These are phyloP conservation scores for Ogataea paraovalis DNA, from an alignment of 805 yeast species.

Conservation along the genomic window DNA sequence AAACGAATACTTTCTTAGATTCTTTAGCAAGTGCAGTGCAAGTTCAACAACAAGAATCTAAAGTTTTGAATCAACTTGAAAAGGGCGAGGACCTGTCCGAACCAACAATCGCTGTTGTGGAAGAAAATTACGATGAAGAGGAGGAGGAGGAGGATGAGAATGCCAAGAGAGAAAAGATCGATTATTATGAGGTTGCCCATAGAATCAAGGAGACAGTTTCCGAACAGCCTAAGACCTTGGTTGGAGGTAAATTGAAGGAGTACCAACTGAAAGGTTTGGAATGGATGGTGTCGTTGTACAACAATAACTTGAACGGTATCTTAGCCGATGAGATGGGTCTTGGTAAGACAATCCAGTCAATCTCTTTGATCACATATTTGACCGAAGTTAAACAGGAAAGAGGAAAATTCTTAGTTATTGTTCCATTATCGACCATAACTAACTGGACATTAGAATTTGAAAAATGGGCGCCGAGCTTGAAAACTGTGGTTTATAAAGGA, in stretches of 20 bases:
- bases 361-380: slow-evolving; percentile 68
- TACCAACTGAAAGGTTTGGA: slow-evolving; percentile 65
- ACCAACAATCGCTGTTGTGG: slow-evolving; percentile 5
- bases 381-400: slow-evolving; percentile 61
- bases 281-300: slow-evolving; percentile 64
- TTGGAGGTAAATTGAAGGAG: slow-evolving; percentile 78
- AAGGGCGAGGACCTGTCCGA: slow-evolving; percentile 18
- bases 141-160: slow-evolving; percentile 36
- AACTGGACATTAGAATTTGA: slow-evolving; percentile 86
- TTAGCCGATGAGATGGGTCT: slow-evolving; percentile 68
- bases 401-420: slow-evolving; percentile 75
- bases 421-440: slow-evolving; percentile 78
- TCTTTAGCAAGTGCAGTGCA: slow-evolving; percentile 75
- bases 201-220: slow-evolving; percentile 61
- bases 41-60: slow-evolving; percentile 63
- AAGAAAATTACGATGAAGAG: slow-evolving; percentile 25
- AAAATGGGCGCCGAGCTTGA: slow-evolving; percentile 82
- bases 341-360: slow-evolving; percentile 72
- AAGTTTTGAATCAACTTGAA: slow-evolving; percentile 28
- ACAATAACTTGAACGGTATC: slow-evolving; percentile 59
- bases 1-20: slow-evolving; percentile 74
- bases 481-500: slow-evolving; percentile 73
- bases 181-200: slow-evolving; percentile 82
- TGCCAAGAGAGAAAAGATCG: slow-evolving; percentile 61
- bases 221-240: slow-evolving; percentile 63